Base-by-base conservation (phyloP, 2,329 filamentous ascomycete species). In the Fusarium sp. region DNA sequence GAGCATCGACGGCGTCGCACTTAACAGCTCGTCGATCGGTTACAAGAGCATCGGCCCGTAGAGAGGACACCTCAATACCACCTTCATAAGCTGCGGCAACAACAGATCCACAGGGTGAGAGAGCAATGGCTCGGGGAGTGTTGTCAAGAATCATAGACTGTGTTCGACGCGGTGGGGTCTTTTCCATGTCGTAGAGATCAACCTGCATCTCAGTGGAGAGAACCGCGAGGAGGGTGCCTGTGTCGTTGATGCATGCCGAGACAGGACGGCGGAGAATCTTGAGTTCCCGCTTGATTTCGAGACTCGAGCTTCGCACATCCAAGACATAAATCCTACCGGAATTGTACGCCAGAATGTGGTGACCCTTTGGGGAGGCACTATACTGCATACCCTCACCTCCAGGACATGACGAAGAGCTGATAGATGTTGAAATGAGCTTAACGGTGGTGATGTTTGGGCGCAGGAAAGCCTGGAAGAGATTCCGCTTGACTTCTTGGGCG, bases 371-470 rank as follows among this genome's bases (percentile, higher is more conserved):
- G 3, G 94, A 97, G 67, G 94, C 90, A 71, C 89, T 91, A 81
- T 97, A 97, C 63, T 94, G 93, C 84, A 97, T 94, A 53, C 94
- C 94, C 81, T 97, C 94, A 35, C 94, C 93, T 36, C 93, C 92
- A 1, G 94, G 94, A 70, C 92, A 92, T 24, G 94, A 94, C 2
- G 93, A 94, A 1, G 94, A 95, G 79, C 93, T 96, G 75, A 94
- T 94, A 7, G 93, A 95, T 58, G 92, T 94, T 40, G 94, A 96
- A 14, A 97, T 91, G 60, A 98, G 86, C 79, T 93, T 95, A 77
- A 97, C 89, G 51, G 93, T 85, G 7, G 92, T 95, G 77, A 89
- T 87, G 67, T 83, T 88, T 5, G 94, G 93, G 20, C 92, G 89
- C 60, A 94, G 81, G 79, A 94, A 95, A 38, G 92, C 90, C 75